Conservation (phyloP, 352 stramenopile genomes). For the Globisporangium spinosum region DNA sequence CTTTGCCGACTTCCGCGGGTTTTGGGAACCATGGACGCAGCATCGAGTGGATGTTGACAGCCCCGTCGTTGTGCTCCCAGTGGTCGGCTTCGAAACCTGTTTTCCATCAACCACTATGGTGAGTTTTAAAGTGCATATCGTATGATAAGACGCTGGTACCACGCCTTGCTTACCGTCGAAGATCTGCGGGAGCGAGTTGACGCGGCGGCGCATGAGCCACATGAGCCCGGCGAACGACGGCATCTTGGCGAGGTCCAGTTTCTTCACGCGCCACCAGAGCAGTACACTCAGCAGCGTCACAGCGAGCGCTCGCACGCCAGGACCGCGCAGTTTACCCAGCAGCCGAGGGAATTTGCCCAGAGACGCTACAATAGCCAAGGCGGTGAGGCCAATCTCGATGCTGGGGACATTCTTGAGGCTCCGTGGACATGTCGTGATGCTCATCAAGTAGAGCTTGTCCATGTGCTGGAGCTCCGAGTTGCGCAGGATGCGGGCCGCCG, state of each 20-base stretch:
- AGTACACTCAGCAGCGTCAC: slow-evolving; percentile 23
- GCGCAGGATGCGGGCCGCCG: slow-evolving; percentile 27
- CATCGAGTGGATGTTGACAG: slow-evolving; percentile 75
- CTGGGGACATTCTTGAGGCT: slow-evolving; percentile 36
- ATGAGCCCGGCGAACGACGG: slow-evolving; percentile 52
- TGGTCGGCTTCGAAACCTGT: slow-evolving; percentile 46
- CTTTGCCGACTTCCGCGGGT: slow-evolving; percentile 33
- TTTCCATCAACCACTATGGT: not conserved
- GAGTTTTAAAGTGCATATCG: not conserved
- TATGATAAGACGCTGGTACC: not conserved
- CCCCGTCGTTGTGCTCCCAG: slow-evolving; percentile 74
- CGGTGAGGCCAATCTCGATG: slow-evolving; percentile 22
- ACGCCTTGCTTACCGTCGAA: slow-evolving; percentile 35
- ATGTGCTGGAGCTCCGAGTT: slow-evolving; percentile 52
- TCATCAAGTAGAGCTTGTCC: slow-evolving; percentile 59
- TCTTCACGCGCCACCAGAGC: slow-evolving; percentile 33
- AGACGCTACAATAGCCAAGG: not conserved
- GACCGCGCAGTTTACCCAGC: slow-evolving; percentile 6
- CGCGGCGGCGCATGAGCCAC: slow-evolving; percentile 56
- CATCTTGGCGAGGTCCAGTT: slow-evolving; percentile 64
- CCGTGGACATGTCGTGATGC: slow-evolving; percentile 64
- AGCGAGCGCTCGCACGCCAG: slow-evolving; percentile 13
- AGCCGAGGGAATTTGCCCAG: slow-evolving; percentile 22
- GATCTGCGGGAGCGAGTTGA: slow-evolving; percentile 45
- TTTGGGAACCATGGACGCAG: slow-evolving; percentile 61